Evolutionary conservation across 257 asterid species (phyloP), one percentile per base, ranked within the genome.

Genomic region (Solanum tarapatanum): DNA sequence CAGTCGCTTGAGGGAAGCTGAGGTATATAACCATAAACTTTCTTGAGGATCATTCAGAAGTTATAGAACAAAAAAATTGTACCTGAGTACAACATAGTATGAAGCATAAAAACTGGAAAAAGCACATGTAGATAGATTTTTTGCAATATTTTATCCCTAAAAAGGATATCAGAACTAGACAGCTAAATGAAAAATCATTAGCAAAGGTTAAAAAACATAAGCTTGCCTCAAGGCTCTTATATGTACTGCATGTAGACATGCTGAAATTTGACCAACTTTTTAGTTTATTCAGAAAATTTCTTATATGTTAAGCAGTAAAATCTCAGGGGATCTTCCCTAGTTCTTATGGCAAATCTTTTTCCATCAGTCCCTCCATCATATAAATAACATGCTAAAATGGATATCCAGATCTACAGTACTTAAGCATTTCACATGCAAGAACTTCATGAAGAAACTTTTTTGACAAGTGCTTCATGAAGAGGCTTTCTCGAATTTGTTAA

Each of bases 1-100:
- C 99, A 97, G 37, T 91, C 79, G 87, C 85, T 93, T 87, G 90
- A 85, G 73, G 91, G 91, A 24, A 90, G 87, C 97, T 97, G 97
- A 45, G 68, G 68, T 16, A 28, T 45, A 80, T 26, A 80, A 80
- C 68, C 68, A 80, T 45, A 2, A 80, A 80, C 85, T 41, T 41
- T 45, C 68, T 80, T 80, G 68, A 80, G 85, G 85, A 80, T 80
- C 85, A 80, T 80, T 80, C 85, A 28, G 28, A 80, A 80, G 37
- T 80, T 26, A 80, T 45, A 80, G 41, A 80, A 80, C 28, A 80
- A 80, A 45, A 45, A 45, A 17, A n/a, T 17, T 43, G 66, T 79
- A 16, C 39, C 41, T 26, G 68, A 80, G 68, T 36, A 80, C 39
- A 79, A 16, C 84, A 80, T 45, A 45, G 8, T 45, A 8, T 26